Evolutionary conservation across 148 eudicot species (phyloP), one percentile per base, ranked within the genome.

Genomic region (Limonium bicolor): DNA sequence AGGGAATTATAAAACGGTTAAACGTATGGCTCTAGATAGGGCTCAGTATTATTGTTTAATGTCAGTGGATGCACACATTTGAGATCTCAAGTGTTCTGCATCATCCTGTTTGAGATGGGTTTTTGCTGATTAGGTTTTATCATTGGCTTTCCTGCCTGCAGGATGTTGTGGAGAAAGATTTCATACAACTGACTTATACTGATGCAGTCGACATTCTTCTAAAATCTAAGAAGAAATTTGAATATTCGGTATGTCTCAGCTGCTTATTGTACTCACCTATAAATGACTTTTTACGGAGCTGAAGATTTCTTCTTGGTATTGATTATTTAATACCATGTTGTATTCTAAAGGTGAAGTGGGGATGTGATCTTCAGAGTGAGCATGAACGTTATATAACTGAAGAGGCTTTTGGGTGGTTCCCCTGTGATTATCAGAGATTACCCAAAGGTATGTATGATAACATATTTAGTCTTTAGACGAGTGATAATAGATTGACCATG

Each of bases 281-380:
- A 5, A 13, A 45, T 41, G 22, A 41, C 31, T 41, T 31, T 13
- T 21, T 10, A 19, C 22, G n/a, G n/a, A n/a, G n/a, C n/a, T n/a
- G n/a, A n/a, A n/a, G n/a, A n/a, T n/a, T n/a, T n/a, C n/a, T n/a
- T n/a, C n/a, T n/a, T n/a, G n/a, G 12, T 19, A 15, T 38, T 38
- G 12, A 7, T 39, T 39, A 17, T 39, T 39, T 6, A 22, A 39
- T 20, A 22, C 9, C 10, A 39, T 39, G 3, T 20, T 15, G 31
- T 1, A 3, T 23, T 24, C 16, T 53, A 28, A 30, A 84, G 99
- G 94, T 90, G 41, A 69, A 72, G 65, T 90, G 99, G 99, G 99
- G 99, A 24, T 75, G 82, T 66, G 99, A 90, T 76, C 75, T 90
- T 55, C 99, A 90, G 65, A 90, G 99, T 59, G 99, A 90, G 68